A percentile compares a stretch with the other conserved stretches of the same genome.
phyloP scores from a whole-genome alignment of 768 basidiomycete genomes.

The Mycena alexandri region DNA sequence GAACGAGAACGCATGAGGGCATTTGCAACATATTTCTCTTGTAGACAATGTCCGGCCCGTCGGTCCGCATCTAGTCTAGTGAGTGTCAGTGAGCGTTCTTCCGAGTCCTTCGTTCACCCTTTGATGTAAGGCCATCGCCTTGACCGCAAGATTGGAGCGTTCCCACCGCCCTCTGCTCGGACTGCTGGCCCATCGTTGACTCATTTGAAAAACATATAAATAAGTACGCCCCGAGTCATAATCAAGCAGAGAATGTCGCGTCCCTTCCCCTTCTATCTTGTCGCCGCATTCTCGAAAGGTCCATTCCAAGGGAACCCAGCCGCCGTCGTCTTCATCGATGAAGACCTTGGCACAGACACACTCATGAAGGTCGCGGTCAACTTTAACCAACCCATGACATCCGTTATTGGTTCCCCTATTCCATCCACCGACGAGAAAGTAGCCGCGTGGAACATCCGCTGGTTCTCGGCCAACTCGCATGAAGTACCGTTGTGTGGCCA shows the following conservation, averaged over 20 bases:
- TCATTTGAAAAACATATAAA: neutral
- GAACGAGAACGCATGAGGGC: too few species aligned
- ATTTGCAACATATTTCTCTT: too few species aligned
- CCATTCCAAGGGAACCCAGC: slow-evolving; percentile 62
- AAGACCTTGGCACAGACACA: slow-evolving; percentile 41
- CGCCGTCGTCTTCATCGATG: slow-evolving; percentile 53
- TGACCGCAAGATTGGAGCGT: too few species aligned
- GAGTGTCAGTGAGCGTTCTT: too few species aligned
- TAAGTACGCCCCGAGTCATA: slow-evolving; percentile 5
- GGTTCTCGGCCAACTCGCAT: slow-evolving; percentile 46
- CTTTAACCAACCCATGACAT: slow-evolving; percentile 60
- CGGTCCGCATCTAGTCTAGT: too few species aligned
- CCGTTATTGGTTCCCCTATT: slow-evolving; percentile 47
- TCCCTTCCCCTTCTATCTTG: slow-evolving; percentile 49
- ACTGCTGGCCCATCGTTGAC: too few species aligned
- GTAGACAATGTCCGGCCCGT: too few species aligned
- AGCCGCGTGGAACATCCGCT: slow-evolving; percentile 53
- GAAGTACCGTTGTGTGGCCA: slow-evolving; percentile 44
- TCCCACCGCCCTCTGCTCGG: too few species aligned
- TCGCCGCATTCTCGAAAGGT: slow-evolving; percentile 59
- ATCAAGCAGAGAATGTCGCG: slow-evolving; percentile 4
- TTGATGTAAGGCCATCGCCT: too few species aligned
- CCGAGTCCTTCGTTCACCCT: too few species aligned
- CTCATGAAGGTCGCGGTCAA: slow-evolving; percentile 54
- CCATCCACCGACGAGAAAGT: slow-evolving; percentile 42